Evolutionary conservation across 106 monocot species (phyloP).

Genomic region (Xerophyta viscosa): DNA sequence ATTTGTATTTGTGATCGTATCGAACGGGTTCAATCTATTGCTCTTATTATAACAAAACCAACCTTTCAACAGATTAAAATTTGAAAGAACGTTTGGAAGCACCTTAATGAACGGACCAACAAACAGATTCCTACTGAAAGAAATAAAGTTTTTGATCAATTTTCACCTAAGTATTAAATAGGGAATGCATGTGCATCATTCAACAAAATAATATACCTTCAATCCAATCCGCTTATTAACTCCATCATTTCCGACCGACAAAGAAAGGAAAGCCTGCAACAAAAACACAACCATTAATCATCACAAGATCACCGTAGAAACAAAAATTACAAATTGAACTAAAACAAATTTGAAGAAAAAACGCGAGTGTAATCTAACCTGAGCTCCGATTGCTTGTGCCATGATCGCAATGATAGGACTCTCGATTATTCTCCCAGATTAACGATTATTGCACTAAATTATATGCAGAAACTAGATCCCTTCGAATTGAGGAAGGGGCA

Average conservation of each 20-base stretch:
- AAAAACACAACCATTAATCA: not conserved
- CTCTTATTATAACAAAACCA: no score
- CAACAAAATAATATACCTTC: constrained; percentile 9
- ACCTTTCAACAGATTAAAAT: no score
- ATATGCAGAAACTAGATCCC: not conserved
- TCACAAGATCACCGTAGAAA: not conserved
- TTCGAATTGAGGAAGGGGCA: constrained; percentile 6
- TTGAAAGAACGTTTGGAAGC: no score
- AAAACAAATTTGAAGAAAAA: not conserved
- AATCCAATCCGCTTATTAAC: constrained; percentile 11
- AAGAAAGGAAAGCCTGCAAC: constrained; percentile 6
- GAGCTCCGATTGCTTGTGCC: constrained; percentile 15
- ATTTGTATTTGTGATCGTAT: no score
- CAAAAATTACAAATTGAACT: not conserved
- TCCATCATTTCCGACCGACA: constrained; percentile 5
- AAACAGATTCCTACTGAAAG: no score
- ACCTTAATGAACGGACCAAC: no score
- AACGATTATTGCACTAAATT: not conserved
- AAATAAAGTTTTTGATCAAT: not conserved
- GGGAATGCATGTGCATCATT: not conserved
- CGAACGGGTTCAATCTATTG: no score
- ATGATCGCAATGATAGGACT: constrained; percentile 6
- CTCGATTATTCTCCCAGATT: not conserved
- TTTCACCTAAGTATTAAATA: not conserved
- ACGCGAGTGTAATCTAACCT: constrained; percentile 2